Evolutionary conservation across 2,329 filamentous ascomycete genomes (phyloP), one percentile per base, ranked within the genome.

Genomic region (Ploettnerulaceae sp.): DNA sequence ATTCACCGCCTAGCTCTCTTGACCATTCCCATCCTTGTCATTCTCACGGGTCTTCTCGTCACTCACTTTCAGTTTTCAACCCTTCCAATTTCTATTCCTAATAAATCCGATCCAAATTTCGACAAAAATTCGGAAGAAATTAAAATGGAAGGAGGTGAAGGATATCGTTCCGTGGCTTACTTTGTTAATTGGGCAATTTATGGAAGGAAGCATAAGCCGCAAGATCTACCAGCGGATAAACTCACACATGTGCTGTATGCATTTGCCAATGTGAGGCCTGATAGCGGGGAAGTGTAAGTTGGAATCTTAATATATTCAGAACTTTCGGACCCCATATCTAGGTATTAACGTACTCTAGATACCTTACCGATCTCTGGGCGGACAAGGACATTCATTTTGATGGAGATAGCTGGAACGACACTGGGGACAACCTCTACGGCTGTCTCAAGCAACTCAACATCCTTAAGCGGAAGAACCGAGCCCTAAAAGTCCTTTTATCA

Each of bases 241-340:
- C 77, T 96, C 32, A 97, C 90, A 0, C 91, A 97, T 62, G 69
- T 97, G 4, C 79, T 96, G 12, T 96, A 96, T 57, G 73, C 90
- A 12, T 97, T 97, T 68, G 91, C 88, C 61, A 94, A 96, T 64
- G 79, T 95, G 48, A 77, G 79, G 3, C 74, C 82, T 2, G 86
- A 91, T 3, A 80, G 76, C 24, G 91, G 91, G 39, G 87, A 94
- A 67, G 89, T 94, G 66, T 85, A 67, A 56, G 62, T 56, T 17
- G 11, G 22, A 21, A 0, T 66, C 11, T 33, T 36, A 12, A 35
- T 37, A 7, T 20, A 5, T 29, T 37, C 15, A 7, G 17, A 29
- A 12, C 25, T 15, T 32, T 8, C 28, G 18, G 8, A 32, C 21
- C 14, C 6, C 8, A 2, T 17, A 21, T n/a, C 34, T 15, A 18